Percentiles rank a stretch among this genome's conserved stretches.
Evolutionary conservation across 2,329 filamentous ascomycete genomes (phyloP).

Genomic region (Huntiella savannae): DNA sequence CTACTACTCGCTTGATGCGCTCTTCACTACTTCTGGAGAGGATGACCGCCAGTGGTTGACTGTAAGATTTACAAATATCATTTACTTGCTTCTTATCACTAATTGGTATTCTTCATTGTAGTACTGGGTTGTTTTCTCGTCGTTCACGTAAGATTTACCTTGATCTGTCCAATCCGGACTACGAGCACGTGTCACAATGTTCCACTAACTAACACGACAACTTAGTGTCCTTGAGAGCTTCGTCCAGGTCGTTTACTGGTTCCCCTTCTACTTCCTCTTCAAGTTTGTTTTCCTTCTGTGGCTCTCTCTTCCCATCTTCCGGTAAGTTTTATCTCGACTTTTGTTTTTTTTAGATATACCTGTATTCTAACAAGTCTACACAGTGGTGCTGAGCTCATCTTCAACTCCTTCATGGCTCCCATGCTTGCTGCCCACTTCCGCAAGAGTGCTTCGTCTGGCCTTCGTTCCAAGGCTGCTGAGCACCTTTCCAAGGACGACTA

Average conservation of each 20-base stretch:
- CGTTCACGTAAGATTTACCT: slow-evolving; percentile 42
- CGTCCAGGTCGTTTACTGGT: slow-evolving; percentile 77
- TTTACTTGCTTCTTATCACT: background rate
- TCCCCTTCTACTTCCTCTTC: slow-evolving; percentile 99
- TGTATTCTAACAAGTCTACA: slow-evolving; percentile 11
- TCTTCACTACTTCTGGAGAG: slow-evolving; percentile 51
- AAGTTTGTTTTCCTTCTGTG: slow-evolving; percentile 96
- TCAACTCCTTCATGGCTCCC: slow-evolving; percentile 87
- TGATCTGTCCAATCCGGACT: background rate
- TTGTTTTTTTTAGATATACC: too few species aligned
- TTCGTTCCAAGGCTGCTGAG: slow-evolving; percentile 66
- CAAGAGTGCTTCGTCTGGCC: slow-evolving; percentile 57
- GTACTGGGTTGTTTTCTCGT: slow-evolving; percentile 79
- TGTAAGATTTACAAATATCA: slow-evolving; percentile 26
- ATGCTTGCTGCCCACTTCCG: slow-evolving; percentile 83
- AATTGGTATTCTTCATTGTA: slow-evolving; percentile 16
- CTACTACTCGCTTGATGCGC: slow-evolving; percentile 65
- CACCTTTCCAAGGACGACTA: slow-evolving; percentile 53
- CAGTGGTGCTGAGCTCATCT: slow-evolving; percentile 88
- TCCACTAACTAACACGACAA: slow-evolving; percentile 7
- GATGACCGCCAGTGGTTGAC: slow-evolving; percentile 72
- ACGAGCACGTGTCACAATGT: slow-evolving; percentile 10
- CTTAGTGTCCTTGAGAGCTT: slow-evolving; percentile 57
- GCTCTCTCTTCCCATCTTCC: slow-evolving; percentile 89
- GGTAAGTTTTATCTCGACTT: slow-evolving; percentile 38